Base-by-base conservation (phyloP, 1,284 basidiomycete species). In the Irpex sp. region DNA sequence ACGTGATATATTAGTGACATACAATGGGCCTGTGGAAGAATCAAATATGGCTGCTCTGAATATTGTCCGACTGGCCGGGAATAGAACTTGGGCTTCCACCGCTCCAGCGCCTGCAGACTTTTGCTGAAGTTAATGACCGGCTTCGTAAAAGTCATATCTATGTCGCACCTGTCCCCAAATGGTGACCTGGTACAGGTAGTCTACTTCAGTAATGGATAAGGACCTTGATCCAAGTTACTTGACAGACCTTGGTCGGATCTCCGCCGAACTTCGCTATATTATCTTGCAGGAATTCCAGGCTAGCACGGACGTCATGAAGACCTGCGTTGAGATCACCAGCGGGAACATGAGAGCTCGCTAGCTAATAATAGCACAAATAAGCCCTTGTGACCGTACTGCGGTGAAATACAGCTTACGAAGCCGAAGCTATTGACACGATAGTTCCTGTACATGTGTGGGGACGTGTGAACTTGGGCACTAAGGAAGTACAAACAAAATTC, bases 231-330 rank as follows among this genome's bases (percentile, higher is more conserved):
- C 33, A 15, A n/a, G 13, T 33, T n/a, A 35, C 17, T 31, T 36
- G 58, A 64, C 49, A 21, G 63, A 84, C 85, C 74, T 87, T 86
- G 39, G 71, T 67, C n/a, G 82, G 79, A 70, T 90, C 85, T 0
- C 89, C 89, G 1, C 88, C 87, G 67, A 92, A 90, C 0, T 75
- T 74, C 0, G 76, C 77, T 35, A 91, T 83, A 65, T 90, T 88
- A 13, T 84, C 70, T 63, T 86, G 82, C 2, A 90, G 70, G 73
- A 88, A 92, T 13, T 74, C 66, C 0, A 91, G 73, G 0, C 85
- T 85, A 15, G 79, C 74, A 4, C 79, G 77, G 63, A 88, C 84
- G 68, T 90, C 88, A 43, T 76, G 75, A 4, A 87, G 71, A 4
- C 85, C 85, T 1, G 77, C 79, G 61, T 87, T 84, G 9, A 87